phyloP scores from a whole-genome alignment of 1,284 basidiomycete species.

The Cutaneotrichosporon sp. region DNA sequence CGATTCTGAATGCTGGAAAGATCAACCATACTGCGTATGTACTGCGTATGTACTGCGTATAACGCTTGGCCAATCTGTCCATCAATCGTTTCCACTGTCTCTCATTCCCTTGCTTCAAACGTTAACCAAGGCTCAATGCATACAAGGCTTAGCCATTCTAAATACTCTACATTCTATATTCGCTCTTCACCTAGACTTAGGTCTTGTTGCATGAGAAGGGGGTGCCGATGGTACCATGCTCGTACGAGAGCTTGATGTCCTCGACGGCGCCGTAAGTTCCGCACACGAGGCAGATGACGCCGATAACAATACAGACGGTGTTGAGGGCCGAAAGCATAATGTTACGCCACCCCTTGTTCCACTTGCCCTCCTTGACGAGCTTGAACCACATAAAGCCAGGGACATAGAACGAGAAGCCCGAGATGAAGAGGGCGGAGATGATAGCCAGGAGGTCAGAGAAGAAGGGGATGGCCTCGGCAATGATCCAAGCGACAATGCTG shows the following conservation, averaged over 20 bases:
- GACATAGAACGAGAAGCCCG: constrained; percentile 25
- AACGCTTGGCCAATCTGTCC: no score
- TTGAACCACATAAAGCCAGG: constrained; percentile 27
- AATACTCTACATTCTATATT: background rate
- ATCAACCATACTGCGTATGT: no score
- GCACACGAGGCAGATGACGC: constrained; percentile 19
- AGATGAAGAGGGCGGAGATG: constrained; percentile 32
- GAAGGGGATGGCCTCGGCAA: constrained; percentile 40
- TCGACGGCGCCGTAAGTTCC: constrained; percentile 20
- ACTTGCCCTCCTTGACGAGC: constrained; percentile 21
- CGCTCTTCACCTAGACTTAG: background rate
- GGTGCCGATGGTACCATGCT: constrained; percentile 14
- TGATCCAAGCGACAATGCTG: constrained; percentile 18
- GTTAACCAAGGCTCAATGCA: background rate
- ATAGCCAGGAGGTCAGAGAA: constrained; percentile 41
- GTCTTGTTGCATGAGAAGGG: constrained; percentile 20
- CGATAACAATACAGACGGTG: constrained; percentile 17
- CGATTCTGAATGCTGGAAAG: no score
- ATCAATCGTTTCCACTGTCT: no score
- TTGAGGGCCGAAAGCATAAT: constrained; percentile 15
- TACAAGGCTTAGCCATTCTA: constrained; percentile 4
- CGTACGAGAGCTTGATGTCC: constrained; percentile 19
- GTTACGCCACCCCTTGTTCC: constrained; percentile 20
- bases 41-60: no score
- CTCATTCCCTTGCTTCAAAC: no score